Conservation (phyloP, 305 asterid species). For the Coffea humblotiana region DNA sequence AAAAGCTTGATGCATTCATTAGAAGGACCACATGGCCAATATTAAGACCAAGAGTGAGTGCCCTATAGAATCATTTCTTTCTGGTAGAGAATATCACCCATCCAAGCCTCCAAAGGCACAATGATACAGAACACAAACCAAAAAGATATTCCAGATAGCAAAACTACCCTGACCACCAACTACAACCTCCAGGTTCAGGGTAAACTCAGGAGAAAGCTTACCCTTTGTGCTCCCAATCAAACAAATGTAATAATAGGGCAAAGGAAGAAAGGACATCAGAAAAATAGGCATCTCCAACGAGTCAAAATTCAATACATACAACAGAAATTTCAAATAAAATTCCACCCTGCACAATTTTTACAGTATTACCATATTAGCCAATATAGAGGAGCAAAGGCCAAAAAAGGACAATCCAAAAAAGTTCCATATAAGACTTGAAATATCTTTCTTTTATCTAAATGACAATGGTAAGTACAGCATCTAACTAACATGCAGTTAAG, state of each 20-base stretch:
- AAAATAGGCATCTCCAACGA: too few relatives aligned
- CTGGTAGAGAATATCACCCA: neutral
- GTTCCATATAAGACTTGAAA: neutral
- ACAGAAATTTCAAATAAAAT: neutral
- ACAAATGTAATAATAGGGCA: neutral
- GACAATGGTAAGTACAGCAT: neutral
- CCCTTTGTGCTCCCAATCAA: too few relatives aligned
- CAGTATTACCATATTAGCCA: neutral
- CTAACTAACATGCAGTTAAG: too few relatives aligned
- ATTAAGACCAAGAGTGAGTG: neutral
- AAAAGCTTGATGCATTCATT: neutral
- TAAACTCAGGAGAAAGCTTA: neutral
- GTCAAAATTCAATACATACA: neutral
- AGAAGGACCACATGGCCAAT: neutral
- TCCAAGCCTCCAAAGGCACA: neutral
- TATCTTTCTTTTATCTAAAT: neutral
- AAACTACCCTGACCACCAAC: neutral
- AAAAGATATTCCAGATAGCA: neutral
- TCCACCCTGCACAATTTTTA: neutral
- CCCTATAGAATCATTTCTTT: neutral
- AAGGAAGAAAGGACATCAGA: neutral
- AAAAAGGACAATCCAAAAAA: neutral
- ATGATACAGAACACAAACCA: neutral
- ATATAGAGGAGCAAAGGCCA: neutral
- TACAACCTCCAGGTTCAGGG: neutral